phyloP scores from a whole-genome alignment of 1,284 basidiomycete species.

The Irpex sp. region DNA sequence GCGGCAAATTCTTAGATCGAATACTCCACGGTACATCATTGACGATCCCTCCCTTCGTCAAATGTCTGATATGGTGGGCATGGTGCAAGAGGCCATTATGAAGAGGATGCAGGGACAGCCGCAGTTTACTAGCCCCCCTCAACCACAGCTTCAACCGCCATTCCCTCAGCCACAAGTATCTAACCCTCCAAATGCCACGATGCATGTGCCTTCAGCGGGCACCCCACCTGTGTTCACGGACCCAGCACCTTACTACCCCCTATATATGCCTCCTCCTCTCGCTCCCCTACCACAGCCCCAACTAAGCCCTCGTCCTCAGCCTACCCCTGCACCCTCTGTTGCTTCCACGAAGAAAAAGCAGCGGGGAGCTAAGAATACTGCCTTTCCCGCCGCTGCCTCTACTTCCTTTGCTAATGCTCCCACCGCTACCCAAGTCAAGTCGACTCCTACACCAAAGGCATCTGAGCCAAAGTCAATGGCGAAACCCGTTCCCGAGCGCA shows the following conservation, averaged over 20 bases:
- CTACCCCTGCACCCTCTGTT: slow-evolving; percentile 3
- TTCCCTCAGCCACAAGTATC: slow-evolving; percentile 3
- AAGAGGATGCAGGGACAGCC: background rate
- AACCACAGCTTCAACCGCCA: slow-evolving; percentile 1
- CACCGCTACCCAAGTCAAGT: slow-evolving; percentile 45
- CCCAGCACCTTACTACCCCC: background rate
- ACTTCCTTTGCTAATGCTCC: slow-evolving; percentile 52
- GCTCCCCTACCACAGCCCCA: slow-evolving; percentile 6
- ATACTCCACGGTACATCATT: background rate
- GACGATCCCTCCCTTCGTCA: background rate
- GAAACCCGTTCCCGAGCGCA: slow-evolving; percentile 37
- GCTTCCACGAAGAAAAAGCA: slow-evolving; percentile 9
- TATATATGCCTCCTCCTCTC: background rate
- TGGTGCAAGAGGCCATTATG: background rate
- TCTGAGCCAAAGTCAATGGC: slow-evolving; percentile 35
- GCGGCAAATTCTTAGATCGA: background rate
- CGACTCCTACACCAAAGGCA: slow-evolving; percentile 37
- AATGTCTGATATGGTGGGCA: background rate
- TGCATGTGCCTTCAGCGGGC: slow-evolving; percentile 1
- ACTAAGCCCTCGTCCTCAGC: slow-evolving; percentile 8
- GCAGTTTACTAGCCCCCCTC: background rate
- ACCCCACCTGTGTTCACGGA: background rate
- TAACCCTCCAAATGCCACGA: background rate
- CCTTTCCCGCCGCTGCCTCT: slow-evolving; percentile 35
- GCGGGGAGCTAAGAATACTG: slow-evolving; percentile 3